Conservation (phyloP, 768 basidiomycete species). For the Lactarius sanguifluus region DNA sequence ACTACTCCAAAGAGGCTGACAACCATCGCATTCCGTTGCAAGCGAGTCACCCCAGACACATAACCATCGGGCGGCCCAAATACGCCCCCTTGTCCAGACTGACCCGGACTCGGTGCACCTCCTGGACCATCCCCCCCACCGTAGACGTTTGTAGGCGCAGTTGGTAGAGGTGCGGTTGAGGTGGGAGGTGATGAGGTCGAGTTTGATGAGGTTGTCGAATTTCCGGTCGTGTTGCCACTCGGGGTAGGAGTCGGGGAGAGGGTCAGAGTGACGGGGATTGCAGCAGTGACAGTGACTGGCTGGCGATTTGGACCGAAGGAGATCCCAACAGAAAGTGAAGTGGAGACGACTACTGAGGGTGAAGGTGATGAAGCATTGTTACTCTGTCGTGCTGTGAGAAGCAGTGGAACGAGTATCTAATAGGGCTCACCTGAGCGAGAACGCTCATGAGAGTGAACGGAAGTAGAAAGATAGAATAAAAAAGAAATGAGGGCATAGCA, state of each 20-base stretch:
- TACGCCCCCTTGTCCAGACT: conserved; percentile 43
- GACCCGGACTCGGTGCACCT: conserved; percentile 64
- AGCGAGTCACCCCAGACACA: conserved; percentile 53
- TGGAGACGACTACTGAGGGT: conserved; percentile 25
- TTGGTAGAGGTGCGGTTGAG: conserved; percentile 50
- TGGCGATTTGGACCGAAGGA: conserved; percentile 44
- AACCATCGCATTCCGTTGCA: conserved; percentile 47
- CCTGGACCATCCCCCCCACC: conserved; percentile 48
- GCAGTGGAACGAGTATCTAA: background rate
- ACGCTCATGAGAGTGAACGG: conserved; percentile 34
- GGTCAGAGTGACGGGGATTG: conserved; percentile 50
- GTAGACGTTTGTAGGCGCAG: conserved; percentile 54
- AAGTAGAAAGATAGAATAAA: conserved; percentile 36
- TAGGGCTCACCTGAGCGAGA: conserved; percentile 37
- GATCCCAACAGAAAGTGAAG: conserved; percentile 36
- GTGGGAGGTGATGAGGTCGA: conserved; percentile 41
- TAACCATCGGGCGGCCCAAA: conserved; percentile 71
- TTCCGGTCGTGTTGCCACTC: conserved; percentile 26
- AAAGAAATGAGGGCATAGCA: conserved; percentile 9
- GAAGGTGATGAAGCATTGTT: conserved; percentile 21
- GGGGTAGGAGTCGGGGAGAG: conserved; percentile 34
- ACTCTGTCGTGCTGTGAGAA: conserved; percentile 11
- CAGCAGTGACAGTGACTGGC: conserved; percentile 41
- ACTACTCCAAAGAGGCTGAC: conserved; percentile 47
- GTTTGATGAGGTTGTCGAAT: conserved; percentile 32